Percentiles rank a stretch among this genome's conserved stretches.
Evolutionary conservation across 371 early-diverging fungal genomes (phyloP).

Genomic region (Mortierella sp.): DNA sequence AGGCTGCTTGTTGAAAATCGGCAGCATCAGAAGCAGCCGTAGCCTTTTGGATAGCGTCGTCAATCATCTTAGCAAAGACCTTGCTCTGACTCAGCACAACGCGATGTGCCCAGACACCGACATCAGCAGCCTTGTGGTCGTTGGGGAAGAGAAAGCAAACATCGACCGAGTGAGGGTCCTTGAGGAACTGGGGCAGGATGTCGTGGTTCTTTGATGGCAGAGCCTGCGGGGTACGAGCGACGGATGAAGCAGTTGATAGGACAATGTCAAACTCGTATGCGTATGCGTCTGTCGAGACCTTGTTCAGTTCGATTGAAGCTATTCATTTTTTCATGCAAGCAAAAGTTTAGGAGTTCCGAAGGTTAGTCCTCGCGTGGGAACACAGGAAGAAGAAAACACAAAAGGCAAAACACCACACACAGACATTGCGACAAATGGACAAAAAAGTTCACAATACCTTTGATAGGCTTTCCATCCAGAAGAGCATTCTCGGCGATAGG

Average conservation of each 20-base stretch:
- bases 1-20: background rate
- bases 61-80: constrained; percentile 5
- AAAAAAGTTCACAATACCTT: background rate
- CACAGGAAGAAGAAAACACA: background rate
- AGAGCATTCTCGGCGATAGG: background rate
- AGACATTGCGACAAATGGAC: too few relatives aligned
- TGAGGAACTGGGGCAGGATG: background rate
- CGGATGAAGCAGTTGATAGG: background rate
- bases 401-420: background rate
- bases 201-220: background rate
- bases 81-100: background rate
- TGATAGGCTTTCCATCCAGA: background rate
- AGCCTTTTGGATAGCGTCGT: background rate
- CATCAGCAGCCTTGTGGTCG: background rate
- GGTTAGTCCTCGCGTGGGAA: background rate
- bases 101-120: background rate
- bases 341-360: too few relatives aligned
- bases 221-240: background rate
- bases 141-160: background rate
- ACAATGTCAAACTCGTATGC: background rate
- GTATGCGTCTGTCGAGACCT: background rate
- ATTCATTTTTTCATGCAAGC: background rate
- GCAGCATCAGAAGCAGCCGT: background rate
- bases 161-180: constrained; percentile 8
- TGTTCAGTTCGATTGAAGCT: background rate